Percentiles rank a stretch among this genome's conserved stretches.
These are phyloP conservation scores for Aspergillus sp. DNA, from an alignment of 2,329 filamentous ascomycete species.

Conservation along the genomic window DNA sequence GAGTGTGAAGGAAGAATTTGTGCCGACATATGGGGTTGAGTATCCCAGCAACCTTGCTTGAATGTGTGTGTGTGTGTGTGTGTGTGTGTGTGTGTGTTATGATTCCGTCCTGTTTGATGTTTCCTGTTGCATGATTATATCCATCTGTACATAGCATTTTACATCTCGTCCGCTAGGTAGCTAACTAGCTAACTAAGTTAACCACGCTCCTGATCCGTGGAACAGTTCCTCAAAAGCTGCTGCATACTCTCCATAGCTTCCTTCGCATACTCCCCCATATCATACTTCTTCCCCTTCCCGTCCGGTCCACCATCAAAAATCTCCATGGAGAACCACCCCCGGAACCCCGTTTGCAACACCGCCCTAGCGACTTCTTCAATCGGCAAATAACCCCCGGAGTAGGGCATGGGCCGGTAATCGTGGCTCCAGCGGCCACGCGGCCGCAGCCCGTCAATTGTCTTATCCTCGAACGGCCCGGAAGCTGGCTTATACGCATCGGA, in stretches of 20 bases:
- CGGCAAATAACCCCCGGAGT: conserved; percentile 62
- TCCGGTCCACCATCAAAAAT: conserved; percentile 57
- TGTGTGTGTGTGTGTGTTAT: conserved; percentile 1
- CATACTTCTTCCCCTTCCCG: conserved; percentile 46
- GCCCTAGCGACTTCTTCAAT: conserved; percentile 57
- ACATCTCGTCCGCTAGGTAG: background rate
- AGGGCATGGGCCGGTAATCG: conserved; percentile 61
- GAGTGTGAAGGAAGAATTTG: conserved; percentile 69
- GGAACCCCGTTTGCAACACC: conserved; percentile 59
- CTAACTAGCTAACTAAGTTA: background rate
- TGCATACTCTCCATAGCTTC: conserved; percentile 45
- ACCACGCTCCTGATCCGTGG: background rate
- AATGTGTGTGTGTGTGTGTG: background rate
- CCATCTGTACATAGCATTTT: background rate
- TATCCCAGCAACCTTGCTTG: conserved; percentile 67
- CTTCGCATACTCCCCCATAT: conserved; percentile 42
- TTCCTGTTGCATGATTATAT: background rate
- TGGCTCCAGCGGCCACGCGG: conserved; percentile 64
- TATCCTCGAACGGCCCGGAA: conserved; percentile 47
- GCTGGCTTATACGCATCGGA: conserved; percentile 59
- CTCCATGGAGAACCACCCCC: conserved; percentile 60
- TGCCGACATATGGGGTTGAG: conserved; percentile 51
- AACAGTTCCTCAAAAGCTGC: conserved; percentile 36
- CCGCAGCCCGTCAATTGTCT: conserved; percentile 47
- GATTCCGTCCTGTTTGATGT: background rate